Conservation (phyloP, 805 yeast species). For the Wickerhamomyces sydowiorum region DNA sequence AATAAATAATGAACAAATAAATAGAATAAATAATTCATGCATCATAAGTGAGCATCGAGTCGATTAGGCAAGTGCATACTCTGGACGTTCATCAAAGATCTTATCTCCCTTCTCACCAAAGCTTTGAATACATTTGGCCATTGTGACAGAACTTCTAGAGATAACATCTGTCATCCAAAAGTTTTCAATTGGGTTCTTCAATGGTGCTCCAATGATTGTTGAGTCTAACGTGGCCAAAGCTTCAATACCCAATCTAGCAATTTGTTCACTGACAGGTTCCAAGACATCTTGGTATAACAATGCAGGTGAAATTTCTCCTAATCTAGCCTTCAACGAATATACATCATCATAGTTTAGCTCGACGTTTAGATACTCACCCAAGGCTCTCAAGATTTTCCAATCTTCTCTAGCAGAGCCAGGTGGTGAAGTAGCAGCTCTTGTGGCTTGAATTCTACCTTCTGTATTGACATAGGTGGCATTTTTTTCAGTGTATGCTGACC, state of each 20-base stretch:
- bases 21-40: no score
- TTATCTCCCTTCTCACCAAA: conserved; percentile 66
- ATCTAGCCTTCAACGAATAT: conserved; percentile 59
- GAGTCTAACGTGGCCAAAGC: conserved; percentile 32
- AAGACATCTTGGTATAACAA: conserved; percentile 68
- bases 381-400: conserved; percentile 83
- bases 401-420: conserved; percentile 91
- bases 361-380: conserved; percentile 68
- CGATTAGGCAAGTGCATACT: conserved; percentile 20
- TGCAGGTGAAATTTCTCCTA: conserved; percentile 77
- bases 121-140: conserved; percentile 79
- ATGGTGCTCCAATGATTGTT: conserved; percentile 38
- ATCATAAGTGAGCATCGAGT: background rate
- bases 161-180: conserved; percentile 86
- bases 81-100: conserved; percentile 37
- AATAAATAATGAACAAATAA: background rate
- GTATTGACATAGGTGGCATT: conserved; percentile 81
- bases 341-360: conserved; percentile 74
- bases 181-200: conserved; percentile 71
- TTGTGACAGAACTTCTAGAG: conserved; percentile 81
- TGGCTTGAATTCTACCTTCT: conserved; percentile 81
- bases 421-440: conserved; percentile 82
- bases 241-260: conserved; percentile 53
- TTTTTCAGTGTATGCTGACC: conserved; percentile 86
- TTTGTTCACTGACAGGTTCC: conserved; percentile 57